Evolutionary conservation across 441 rosid species (phyloP).

Genomic region (Adansonia gregorii): DNA sequence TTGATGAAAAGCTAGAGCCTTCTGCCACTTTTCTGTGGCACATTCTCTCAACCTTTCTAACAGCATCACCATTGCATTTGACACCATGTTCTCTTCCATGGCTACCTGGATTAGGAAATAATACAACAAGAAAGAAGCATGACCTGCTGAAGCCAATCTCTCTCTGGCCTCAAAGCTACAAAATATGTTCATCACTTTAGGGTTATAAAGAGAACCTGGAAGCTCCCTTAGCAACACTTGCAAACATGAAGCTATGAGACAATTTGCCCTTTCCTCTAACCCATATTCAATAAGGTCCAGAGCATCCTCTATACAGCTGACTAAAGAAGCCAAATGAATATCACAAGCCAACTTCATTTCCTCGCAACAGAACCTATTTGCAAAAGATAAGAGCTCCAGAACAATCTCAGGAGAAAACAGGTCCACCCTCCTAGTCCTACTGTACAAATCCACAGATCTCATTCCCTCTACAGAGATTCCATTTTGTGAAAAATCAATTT

Average conservation of each 20-base stretch:
- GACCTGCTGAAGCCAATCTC: slow-evolving; percentile 51
- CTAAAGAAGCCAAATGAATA: slow-evolving; percentile 56
- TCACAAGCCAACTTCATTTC: slow-evolving; percentile 66
- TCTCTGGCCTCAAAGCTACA: slow-evolving; percentile 53
- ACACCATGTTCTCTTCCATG: slow-evolving; percentile 51
- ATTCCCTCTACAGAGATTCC: slow-evolving; percentile 57
- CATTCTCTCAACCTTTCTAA: slow-evolving; percentile 60
- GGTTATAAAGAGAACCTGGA: slow-evolving; percentile 49
- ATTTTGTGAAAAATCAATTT: slow-evolving; percentile 58
- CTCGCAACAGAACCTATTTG: slow-evolving; percentile 70
- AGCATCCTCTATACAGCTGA: slow-evolving; percentile 50
- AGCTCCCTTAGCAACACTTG: slow-evolving; percentile 64
- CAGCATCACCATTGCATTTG: slow-evolving; percentile 47
- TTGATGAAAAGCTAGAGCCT: slow-evolving; percentile 60
- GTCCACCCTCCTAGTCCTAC: slow-evolving; percentile 55
- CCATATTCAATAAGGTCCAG: slow-evolving; percentile 60
- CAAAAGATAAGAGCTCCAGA: slow-evolving; percentile 60
- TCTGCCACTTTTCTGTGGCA: slow-evolving; percentile 59
- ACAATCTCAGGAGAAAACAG: slow-evolving; percentile 50
- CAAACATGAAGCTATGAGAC: slow-evolving; percentile 63
- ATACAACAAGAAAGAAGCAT: slow-evolving; percentile 60
- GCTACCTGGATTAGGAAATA: slow-evolving; percentile 67
- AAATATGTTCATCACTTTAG: slow-evolving; percentile 56
- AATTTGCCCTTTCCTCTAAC: slow-evolving; percentile 55
- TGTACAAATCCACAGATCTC: slow-evolving; percentile 54